These are phyloP conservation scores for Malbranchea zuffiana DNA, from an alignment of 2,329 filamentous ascomycete species.

Conservation along the genomic window DNA sequence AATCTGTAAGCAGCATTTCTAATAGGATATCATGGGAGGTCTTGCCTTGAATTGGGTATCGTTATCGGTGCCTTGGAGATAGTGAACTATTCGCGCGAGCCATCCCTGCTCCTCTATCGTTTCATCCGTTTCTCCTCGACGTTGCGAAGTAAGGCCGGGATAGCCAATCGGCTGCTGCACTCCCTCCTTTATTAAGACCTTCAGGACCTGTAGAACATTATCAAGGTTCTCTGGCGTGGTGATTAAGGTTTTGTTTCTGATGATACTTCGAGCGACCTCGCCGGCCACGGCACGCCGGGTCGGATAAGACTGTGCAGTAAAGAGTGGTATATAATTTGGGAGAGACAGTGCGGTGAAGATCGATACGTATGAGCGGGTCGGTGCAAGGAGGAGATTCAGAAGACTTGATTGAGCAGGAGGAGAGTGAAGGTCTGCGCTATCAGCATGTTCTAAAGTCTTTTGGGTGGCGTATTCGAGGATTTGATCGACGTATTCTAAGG, in stretches of 20 bases:
- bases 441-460: conserved; percentile 80
- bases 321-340: conserved; percentile 80
- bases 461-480: conserved; percentile 77
- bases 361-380: conserved; percentile 78
- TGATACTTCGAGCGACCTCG: conserved; percentile 71
- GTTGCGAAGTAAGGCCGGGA: conserved; percentile 61
- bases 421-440: conserved; percentile 91
- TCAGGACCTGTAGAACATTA: conserved; percentile 76
- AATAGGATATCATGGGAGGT: background rate
- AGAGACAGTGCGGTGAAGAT: conserved; percentile 93
- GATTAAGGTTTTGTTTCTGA: conserved; percentile 72
- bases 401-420: conserved; percentile 78
- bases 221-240: conserved; percentile 69
- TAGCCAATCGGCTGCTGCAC: conserved; percentile 75
- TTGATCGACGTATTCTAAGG: conserved; percentile 78
- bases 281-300: conserved; percentile 84
- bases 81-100: conserved; percentile 83
- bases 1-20: conserved; percentile 15
- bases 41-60: conserved; percentile 75
- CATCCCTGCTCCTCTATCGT: conserved; percentile 97
- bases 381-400: conserved; percentile 78
- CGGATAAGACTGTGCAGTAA: conserved; percentile 84
- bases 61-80: conserved; percentile 73
- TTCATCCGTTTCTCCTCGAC: conserved; percentile 84
- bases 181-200: conserved; percentile 88